Percentiles rank a stretch among this genome's conserved stretches.
Evolutionary conservation across 2,329 filamentous ascomycete species (phyloP).

Genomic region (Fusarium longipes): DNA sequence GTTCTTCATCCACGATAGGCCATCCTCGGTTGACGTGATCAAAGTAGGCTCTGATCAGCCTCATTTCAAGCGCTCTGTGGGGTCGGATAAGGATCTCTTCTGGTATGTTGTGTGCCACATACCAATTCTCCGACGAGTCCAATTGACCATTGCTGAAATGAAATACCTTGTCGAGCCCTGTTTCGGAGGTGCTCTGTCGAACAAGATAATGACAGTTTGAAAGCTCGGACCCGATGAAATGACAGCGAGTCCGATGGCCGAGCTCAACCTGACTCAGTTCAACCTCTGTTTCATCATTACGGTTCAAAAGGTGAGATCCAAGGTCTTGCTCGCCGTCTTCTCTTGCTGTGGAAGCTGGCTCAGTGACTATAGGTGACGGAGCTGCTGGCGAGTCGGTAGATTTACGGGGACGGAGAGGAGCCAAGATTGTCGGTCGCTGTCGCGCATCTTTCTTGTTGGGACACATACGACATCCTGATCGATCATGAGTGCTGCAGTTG

Average conservation of each 20-base stretch:
- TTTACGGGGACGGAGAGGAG: background rate
- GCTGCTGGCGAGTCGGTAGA: background rate
- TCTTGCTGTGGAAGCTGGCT: background rate
- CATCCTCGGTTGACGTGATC: background rate
- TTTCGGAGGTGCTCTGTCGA: background rate
- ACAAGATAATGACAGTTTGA: slow-evolving; percentile 14
- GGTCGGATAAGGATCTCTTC: background rate
- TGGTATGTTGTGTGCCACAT: background rate
- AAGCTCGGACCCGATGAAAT: slow-evolving; percentile 8
- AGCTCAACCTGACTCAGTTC: background rate
- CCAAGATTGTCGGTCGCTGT: background rate
- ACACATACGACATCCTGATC: background rate
- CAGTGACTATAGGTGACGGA: background rate
- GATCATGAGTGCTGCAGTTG: background rate
- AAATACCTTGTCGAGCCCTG: background rate
- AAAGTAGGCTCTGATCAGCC: slow-evolving; percentile 7
- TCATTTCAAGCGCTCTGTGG: background rate
- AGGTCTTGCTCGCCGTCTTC: slow-evolving; percentile 4
- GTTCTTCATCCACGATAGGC: slow-evolving; percentile 14
- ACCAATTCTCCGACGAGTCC: background rate
- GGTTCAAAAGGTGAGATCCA: background rate
- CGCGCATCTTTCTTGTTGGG: background rate
- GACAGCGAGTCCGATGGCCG: slow-evolving; percentile 8
- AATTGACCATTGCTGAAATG: slow-evolving; percentile 16
- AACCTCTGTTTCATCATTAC: background rate